A percentile compares a stretch with the other conserved stretches of the same genome.
Evolutionary conservation across 352 stramenopile species (phyloP).

Genomic region (Globisporangium nodosum): DNA sequence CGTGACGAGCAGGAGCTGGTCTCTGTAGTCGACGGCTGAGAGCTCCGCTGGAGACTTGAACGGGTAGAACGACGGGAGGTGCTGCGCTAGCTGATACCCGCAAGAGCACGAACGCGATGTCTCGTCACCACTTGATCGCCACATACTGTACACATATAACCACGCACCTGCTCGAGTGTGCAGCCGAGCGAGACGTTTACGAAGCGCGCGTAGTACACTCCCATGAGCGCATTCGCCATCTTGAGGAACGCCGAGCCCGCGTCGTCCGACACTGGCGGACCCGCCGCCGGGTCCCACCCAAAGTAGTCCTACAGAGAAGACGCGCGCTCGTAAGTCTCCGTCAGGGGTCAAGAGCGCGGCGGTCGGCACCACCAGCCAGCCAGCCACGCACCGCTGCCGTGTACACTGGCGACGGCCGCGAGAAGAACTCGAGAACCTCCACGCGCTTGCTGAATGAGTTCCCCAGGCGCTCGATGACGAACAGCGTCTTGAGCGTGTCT

Average conservation of each 20-base stretch:
- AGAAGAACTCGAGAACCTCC: conserved; percentile 65
- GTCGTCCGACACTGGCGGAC: conserved; percentile 27
- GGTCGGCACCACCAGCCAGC: neutral
- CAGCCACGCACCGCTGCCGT: conserved; percentile 23
- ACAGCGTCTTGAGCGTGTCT: conserved; percentile 53
- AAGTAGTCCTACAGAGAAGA: conserved; percentile 55
- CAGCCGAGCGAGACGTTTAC: conserved; percentile 63
- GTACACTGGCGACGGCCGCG: conserved; percentile 44
- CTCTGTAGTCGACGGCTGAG: conserved; percentile 55
- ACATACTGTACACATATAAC: neutral
- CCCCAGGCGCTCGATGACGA: conserved; percentile 69
- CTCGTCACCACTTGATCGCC: neutral
- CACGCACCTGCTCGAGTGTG: conserved; percentile 45
- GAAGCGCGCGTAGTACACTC: conserved; percentile 60
- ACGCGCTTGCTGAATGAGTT: conserved; percentile 53
- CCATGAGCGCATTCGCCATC: conserved; percentile 60
- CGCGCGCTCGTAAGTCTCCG: neutral
- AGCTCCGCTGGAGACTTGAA: conserved; percentile 75
- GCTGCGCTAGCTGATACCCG: conserved; percentile 49
- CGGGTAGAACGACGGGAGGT: conserved; percentile 71
- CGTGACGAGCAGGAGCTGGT: conserved; percentile 82
- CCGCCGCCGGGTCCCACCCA: conserved; percentile 70
- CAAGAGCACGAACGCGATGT: neutral
- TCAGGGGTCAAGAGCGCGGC: neutral
- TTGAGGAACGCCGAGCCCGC: conserved; percentile 41